Evolutionary conservation across 306 rosid genomes (phyloP), one percentile per base, ranked within the genome.

Genomic region (Hylodesmum podocarpum): DNA sequence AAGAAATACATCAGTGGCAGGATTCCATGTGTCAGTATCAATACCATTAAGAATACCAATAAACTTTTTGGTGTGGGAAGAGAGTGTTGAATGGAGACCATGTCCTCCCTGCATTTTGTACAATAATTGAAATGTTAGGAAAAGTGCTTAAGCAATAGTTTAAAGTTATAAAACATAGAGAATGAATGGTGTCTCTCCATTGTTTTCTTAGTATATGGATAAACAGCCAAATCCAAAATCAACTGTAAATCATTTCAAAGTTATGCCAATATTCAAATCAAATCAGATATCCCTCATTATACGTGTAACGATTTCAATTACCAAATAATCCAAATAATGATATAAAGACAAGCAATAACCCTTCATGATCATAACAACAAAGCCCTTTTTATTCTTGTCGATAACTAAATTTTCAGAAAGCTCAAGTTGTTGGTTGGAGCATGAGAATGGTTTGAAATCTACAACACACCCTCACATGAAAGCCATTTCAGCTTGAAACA

Each of bases 21-120:
- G 99, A 83, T 95, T 89, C 99, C 99, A 95, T 49, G 87, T 82
- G 81, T 92, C 99, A 46, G 90, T 82, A 81, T 95, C 99, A 69
- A 95, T 92, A 67, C 99, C 99, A 86, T 95, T 95, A 36, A 95
- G 86, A 88, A 95, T 75, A 63, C 99, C 99, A 54, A 87, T 27
- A 73, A 95, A 95, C 88, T 95, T 95, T 83, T 84, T 95, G 47
- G 96, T 80, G 86, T 95, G 96, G 61, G 85, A 37, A 54, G 90
- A 78, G 43, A 95, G 94, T 36, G 97, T 92, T 55, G 96, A 87
- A 86, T 95, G 92, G 54, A 95, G 97, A 73, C 99, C 97, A 5
- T 67, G 78, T 47, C 99, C 99, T 83, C 94, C 94, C 99, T 92
- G 87, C 77, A 83, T 62, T 68, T 80, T 55, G 79, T 62, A 67